A percentile compares a stretch with the other conserved stretches of the same genome.
phyloP scores from a whole-genome alignment of 768 basidiomycete genomes.

The Pleurotus tuoliensis region DNA sequence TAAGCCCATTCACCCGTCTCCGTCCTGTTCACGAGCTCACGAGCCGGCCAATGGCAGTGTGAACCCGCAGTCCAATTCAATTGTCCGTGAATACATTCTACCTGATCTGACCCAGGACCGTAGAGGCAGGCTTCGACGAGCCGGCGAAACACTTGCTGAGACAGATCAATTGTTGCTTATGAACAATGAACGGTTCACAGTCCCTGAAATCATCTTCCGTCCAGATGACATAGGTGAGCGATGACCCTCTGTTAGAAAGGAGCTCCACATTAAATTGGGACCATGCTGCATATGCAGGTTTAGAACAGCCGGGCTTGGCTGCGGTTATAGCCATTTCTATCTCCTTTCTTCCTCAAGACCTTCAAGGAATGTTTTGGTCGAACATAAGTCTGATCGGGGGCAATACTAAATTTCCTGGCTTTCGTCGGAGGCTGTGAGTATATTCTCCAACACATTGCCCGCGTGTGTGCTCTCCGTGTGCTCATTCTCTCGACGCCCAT shows the following conservation, averaged over 20 bases:
- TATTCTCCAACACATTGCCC: conserved; percentile 5
- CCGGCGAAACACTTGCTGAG: conserved; percentile 49
- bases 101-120: conserved; percentile 79
- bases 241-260: neutral
- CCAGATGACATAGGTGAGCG: conserved; percentile 83
- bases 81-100: conserved; percentile 86
- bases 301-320: conserved; percentile 79
- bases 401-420: conserved; percentile 68
- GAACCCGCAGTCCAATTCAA: conserved; percentile 55
- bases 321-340: conserved; percentile 76
- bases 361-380: conserved; percentile 93
- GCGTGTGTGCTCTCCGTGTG: neutral
- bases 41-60: conserved; percentile 29
- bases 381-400: conserved; percentile 92
- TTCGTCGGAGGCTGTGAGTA: conserved; percentile 73
- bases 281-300: conserved; percentile 36
- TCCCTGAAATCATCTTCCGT: conserved; percentile 90
- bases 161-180: conserved; percentile 74
- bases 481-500: neutral
- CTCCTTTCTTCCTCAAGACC: conserved; percentile 66
- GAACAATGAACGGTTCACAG: conserved; percentile 88
- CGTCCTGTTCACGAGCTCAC: neutral
- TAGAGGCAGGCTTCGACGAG: conserved; percentile 50
- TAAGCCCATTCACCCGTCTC: conserved; percentile 32
- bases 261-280: no score